phyloP scores from a whole-genome alignment of 805 yeast genomes.

The Candida sakaeoensis region DNA sequence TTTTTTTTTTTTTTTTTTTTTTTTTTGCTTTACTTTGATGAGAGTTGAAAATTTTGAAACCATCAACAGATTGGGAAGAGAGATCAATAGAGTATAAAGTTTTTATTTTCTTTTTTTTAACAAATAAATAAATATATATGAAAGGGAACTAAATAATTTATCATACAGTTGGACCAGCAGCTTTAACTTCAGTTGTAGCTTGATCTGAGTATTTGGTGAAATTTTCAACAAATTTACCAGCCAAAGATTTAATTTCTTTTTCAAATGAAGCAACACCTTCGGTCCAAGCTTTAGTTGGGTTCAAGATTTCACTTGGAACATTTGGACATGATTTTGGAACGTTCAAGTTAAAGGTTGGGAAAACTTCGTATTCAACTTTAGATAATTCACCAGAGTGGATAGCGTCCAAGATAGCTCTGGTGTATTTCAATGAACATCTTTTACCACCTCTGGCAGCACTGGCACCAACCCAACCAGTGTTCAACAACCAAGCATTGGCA shows the following conservation, averaged over 20 bases:
- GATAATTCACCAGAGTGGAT: constrained; percentile 88
- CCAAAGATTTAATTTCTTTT: constrained; percentile 55
- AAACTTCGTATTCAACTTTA: constrained; percentile 74
- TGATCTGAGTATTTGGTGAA: constrained; percentile 78
- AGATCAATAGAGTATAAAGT: too few species aligned
- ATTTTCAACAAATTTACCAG: constrained; percentile 76
- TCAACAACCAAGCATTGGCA: constrained; percentile 92
- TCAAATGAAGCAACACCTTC: constrained; percentile 38
- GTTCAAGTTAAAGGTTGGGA: constrained; percentile 82
- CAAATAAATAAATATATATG: too few species aligned
- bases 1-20: too few species aligned
- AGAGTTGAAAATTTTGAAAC: too few species aligned
- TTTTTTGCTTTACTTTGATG: too few species aligned
- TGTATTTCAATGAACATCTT: constrained; percentile 96
- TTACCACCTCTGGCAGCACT: constrained; percentile 91
- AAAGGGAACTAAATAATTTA: too few species aligned
- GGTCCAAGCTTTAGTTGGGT: constrained; percentile 82
- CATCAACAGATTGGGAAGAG: too few species aligned
- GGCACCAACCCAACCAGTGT: constrained; percentile 98
- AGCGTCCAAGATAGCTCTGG: constrained; percentile 92
- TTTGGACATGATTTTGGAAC: constrained; percentile 79
- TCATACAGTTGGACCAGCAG: constrained; percentile 84
- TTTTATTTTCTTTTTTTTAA: not conserved
- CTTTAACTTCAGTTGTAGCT: constrained; percentile 80
- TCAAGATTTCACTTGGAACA: constrained; percentile 81